Base-by-base conservation (phyloP, 441 rosid genomes). In the Daphne laureola region DNA sequence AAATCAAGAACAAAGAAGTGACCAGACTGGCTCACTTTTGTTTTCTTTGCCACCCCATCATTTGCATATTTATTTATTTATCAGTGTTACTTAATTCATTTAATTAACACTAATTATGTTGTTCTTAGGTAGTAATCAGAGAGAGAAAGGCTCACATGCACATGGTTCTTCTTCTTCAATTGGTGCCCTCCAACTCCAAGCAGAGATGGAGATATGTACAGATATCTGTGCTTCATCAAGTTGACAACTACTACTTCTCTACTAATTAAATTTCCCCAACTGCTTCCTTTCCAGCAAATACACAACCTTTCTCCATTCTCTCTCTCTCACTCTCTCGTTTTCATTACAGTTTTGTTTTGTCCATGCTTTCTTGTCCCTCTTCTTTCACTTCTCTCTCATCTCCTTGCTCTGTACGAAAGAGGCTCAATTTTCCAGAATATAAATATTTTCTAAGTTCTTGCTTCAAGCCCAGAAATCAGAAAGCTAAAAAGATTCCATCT, bases 281-380 rank as follows among this genome's bases (percentile, higher is more conserved):
- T 73, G 63, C 62, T 75, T 70, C 69, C 86, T 83, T 83, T 81
- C 79, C 87, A 79, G 86, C 78, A 71, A 82, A 78, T 82, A 68
- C 74, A 67, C 75, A 54, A 7, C 11, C 8, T 7, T 13, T 41
- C 57, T 43, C 65, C 52, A 54, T 46, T 61, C 46, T 64, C 43
- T 64, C 46, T 13, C 65, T 4, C 46, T 64, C 43, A 62, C 46
- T 13, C 65, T 4, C 67, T 31, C 66, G 48, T 61, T 65, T 64
- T 60, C 64, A 43, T 59, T 40, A 5, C 47, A 44, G 23, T 67
- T 18, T 54, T 54, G 23, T 67, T 18, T 54, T 54, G 38, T 54
- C 61, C 54, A 44, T 64, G 27, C 66, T 64, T 63, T 58, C 51
- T 51, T 62, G 49, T 54, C n/a, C 27, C 41, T 17, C 41, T 17